Conservation (phyloP, 345 rosid genomes). For the Gossypium raimondii region DNA sequence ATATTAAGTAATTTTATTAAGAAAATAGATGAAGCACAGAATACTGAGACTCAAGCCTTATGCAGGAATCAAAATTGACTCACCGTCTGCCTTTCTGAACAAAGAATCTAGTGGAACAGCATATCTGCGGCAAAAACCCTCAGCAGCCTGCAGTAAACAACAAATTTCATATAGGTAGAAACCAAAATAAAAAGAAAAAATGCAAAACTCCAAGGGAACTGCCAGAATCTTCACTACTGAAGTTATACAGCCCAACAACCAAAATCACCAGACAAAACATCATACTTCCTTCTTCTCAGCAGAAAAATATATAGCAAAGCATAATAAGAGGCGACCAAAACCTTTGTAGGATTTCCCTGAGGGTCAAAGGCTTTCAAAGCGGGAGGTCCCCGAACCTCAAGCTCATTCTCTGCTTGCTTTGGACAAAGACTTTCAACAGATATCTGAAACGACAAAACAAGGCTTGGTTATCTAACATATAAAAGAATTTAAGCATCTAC, state of each 20-base stretch:
- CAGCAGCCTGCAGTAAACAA: slow-evolving; percentile 70
- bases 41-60: background rate
- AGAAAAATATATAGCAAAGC: slow-evolving; percentile 12
- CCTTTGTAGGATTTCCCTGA: slow-evolving; percentile 93
- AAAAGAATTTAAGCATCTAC: background rate
- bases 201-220: slow-evolving; percentile 13
- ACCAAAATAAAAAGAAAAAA: background rate
- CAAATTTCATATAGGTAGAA: slow-evolving; percentile 12
- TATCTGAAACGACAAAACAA: slow-evolving; percentile 43
- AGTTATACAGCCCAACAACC: background rate
- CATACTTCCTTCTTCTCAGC: slow-evolving; percentile 10
- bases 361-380: slow-evolving; percentile 82
- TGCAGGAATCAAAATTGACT: slow-evolving; percentile 24
- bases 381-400: slow-evolving; percentile 95
- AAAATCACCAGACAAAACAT: background rate
- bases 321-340: slow-evolving; percentile 28
- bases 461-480: slow-evolving; percentile 8
- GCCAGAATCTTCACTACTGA: background rate
- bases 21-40: background rate
- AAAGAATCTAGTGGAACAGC: slow-evolving; percentile 53
- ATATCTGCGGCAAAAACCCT: slow-evolving; percentile 88
- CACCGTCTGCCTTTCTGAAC: slow-evolving; percentile 69
- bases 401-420: slow-evolving; percentile 72
- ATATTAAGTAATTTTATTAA: background rate
- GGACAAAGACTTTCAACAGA: slow-evolving; percentile 51